Evolutionary conservation across 164 flowering plant species (phyloP).

Genomic region (Macadamia integrifolia): DNA sequence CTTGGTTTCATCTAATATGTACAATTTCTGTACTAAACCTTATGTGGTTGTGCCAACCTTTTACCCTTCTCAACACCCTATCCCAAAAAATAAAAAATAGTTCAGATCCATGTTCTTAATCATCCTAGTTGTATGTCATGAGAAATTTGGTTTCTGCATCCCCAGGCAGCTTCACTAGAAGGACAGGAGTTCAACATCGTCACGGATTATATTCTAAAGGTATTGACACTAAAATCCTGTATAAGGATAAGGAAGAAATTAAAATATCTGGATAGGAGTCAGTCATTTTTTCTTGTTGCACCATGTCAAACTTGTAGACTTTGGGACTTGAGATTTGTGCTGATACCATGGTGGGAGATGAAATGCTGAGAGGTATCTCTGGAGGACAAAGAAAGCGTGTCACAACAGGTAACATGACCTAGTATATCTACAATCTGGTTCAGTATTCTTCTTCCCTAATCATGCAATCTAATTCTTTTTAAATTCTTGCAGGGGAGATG

Average conservation of each 20-base stretch:
- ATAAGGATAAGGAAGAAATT: background rate
- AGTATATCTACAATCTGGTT: background rate
- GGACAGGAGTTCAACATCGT: conserved; percentile 37
- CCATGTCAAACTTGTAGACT: conserved; percentile 5
- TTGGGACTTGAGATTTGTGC: conserved; percentile 11
- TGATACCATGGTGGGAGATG: conserved; percentile 16
- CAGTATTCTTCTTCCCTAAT: background rate
- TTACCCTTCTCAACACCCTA: no score
- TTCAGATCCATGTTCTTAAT: background rate
- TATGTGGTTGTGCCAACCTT: no score
- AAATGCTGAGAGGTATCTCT: conserved; percentile 15
- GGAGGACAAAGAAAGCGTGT: conserved; percentile 5
- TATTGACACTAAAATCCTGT: background rate
- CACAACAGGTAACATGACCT: conserved; percentile 3
- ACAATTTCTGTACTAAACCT: no score
- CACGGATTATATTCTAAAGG: conserved; percentile 33
- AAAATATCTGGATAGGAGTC: background rate
- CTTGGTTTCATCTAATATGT: background rate
- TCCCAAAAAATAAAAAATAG: background rate
- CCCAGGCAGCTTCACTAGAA: conserved; percentile 36
- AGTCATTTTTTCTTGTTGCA: background rate
- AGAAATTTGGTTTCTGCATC: background rate
- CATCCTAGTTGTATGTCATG: no score
- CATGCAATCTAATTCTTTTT: background rate
- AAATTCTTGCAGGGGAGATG: conserved; percentile 53